These are phyloP conservation scores for Cercospora nicotianae DNA, from an alignment of 2,329 filamentous ascomycete species.

Conservation along the genomic window DNA sequence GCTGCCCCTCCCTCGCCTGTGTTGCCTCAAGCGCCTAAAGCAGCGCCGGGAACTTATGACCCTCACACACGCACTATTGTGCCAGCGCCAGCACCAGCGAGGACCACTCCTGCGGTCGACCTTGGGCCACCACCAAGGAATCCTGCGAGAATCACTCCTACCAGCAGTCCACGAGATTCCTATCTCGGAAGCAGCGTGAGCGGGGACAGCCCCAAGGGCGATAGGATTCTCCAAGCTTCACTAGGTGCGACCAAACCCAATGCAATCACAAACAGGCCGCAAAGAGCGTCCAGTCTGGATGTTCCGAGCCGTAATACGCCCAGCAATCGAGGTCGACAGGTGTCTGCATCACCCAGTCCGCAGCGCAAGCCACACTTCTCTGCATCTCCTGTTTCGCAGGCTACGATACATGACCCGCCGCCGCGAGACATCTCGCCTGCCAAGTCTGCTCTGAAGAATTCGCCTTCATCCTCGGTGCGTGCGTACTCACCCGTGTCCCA, in stretches of 20 bases:
- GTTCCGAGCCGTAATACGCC: conserved; percentile 29
- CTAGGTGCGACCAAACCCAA: conserved; percentile 31
- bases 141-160: conserved; percentile 35
- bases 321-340: conserved; percentile 27
- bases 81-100: conserved; percentile 19
- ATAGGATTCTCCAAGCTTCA: conserved; percentile 24
- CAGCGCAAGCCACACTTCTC: conserved; percentile 68
- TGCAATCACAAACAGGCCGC: conserved; percentile 20
- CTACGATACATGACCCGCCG: conserved; percentile 67
- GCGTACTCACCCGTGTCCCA: conserved; percentile 48
- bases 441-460: conserved; percentile 73
- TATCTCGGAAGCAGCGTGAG: conserved; percentile 19
- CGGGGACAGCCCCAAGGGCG: conserved; percentile 3
- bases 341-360: conserved; percentile 57
- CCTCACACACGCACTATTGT: conserved; percentile 36
- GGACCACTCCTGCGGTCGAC: conserved; percentile 27
- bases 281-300: conserved; percentile 38
- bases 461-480: conserved; percentile 54
- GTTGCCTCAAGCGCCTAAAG: conserved; percentile 16
- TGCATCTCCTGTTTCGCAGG: conserved; percentile 55
- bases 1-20: conserved; percentile 22
- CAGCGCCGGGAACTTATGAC: conserved; percentile 33
- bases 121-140: conserved; percentile 35
- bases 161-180: conserved; percentile 27
- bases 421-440: conserved; percentile 70